phyloP scores from a whole-genome alignment of 805 yeast genomes.

The Hanseniaspora mollemarum region DNA sequence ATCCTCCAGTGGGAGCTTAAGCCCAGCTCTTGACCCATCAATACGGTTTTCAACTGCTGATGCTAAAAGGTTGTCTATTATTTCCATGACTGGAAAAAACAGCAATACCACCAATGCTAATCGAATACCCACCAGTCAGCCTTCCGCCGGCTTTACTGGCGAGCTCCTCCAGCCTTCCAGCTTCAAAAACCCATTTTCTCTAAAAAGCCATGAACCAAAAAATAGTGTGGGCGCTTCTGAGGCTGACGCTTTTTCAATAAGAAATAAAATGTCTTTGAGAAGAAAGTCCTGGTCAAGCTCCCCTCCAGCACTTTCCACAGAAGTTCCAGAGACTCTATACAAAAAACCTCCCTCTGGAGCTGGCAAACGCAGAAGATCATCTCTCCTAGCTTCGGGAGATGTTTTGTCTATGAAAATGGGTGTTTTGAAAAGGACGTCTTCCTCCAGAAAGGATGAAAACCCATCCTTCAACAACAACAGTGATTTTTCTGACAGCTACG shows the following conservation, averaged over 20 bases:
- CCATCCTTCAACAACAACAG: not conserved
- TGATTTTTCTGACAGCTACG: not conserved
- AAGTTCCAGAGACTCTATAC: not conserved
- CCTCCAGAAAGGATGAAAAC: not conserved
- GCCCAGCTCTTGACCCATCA: not conserved
- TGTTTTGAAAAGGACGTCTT: not conserved
- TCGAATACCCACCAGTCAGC: not conserved
- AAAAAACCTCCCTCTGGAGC: not conserved
- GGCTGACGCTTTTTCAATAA: not conserved
- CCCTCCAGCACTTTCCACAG: not conserved
- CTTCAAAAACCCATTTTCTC: not conserved
- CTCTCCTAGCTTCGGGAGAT: slow-evolving; percentile 13
- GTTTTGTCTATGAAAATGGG: slow-evolving; percentile 12
- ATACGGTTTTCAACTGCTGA: slow-evolving; percentile 13
- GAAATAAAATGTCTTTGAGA: slow-evolving; percentile 5
- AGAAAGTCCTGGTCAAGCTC: not conserved
- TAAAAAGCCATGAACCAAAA: not conserved
- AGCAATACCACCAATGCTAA: not conserved
- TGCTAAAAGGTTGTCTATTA: slow-evolving; percentile 10
- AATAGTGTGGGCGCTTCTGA: not conserved
- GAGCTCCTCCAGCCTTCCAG: no score
- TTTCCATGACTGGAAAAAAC: not conserved
- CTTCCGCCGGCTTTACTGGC: no score
- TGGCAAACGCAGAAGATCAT: slow-evolving; percentile 6
- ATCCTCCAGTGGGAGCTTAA: not conserved